These are phyloP conservation scores for Populus tomentosa DNA, from an alignment of 441 rosid genomes.

Conservation along the genomic window DNA sequence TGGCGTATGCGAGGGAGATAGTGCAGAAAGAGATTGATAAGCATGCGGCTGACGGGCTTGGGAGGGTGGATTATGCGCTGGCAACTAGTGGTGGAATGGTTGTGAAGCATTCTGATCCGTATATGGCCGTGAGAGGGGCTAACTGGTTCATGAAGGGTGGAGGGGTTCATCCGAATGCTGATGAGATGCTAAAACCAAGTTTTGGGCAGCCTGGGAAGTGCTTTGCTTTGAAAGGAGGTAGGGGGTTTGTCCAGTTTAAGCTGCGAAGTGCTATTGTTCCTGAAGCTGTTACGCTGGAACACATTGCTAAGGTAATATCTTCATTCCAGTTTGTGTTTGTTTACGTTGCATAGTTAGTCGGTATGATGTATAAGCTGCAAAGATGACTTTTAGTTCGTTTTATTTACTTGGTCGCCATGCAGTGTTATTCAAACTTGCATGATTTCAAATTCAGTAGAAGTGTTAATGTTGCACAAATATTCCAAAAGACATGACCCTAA, in stretches of 20 bases:
- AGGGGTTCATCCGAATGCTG: conserved; percentile 49
- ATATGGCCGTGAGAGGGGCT: conserved; percentile 31
- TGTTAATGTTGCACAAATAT: background rate
- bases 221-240: conserved; percentile 73
- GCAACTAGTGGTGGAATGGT: conserved; percentile 67
- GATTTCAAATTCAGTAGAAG: background rate
- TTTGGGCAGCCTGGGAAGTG: conserved; percentile 97
- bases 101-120: conserved; percentile 69
- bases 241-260: conserved; percentile 72
- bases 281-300: conserved; percentile 86
- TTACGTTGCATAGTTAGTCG: background rate
- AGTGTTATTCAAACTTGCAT: background rate
- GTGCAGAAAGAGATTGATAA: conserved; percentile 81
- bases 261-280: conserved; percentile 68
- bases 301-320: conserved; percentile 72
- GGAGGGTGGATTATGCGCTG: conserved; percentile 69
- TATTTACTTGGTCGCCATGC: background rate
- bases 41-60: conserved; percentile 97
- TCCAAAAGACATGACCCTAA: background rate
- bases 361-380: background rate
- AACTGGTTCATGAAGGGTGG: conserved; percentile 36
- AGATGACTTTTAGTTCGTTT: background rate
- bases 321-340: background rate
- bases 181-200: conserved; percentile 85
- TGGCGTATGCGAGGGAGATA: conserved; percentile 74